These are phyloP conservation scores for Aspergillus ostianus DNA, from an alignment of 495 filamentous ascomycete genomes.

Conservation along the genomic window DNA sequence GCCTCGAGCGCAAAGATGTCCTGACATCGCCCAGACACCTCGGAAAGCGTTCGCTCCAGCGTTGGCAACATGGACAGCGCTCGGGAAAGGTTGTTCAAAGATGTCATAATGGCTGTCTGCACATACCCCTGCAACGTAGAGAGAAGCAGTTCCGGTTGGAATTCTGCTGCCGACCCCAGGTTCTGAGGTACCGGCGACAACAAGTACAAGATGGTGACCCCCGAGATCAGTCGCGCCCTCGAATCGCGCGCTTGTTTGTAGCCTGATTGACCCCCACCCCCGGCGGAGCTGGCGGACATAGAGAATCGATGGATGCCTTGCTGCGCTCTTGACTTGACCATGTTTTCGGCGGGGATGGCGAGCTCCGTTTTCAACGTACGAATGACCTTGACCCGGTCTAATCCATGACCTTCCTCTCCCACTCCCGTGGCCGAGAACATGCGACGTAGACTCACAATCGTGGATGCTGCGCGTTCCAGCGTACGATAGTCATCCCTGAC, in stretches of 20 bases:
- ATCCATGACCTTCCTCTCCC: conserved; percentile 71
- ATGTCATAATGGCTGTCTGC: conserved; percentile 69
- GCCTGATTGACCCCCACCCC: conserved; percentile 46
- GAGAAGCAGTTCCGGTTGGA: conserved; percentile 67
- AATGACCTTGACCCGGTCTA: conserved; percentile 69
- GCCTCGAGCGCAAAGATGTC: conserved; percentile 84
- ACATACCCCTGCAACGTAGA: conserved; percentile 79
- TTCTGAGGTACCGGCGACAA: conserved; percentile 60
- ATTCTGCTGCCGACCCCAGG: conserved; percentile 24
- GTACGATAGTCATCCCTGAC: conserved; percentile 71
- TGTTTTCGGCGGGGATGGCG: conserved; percentile 66
- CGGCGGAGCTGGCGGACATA: conserved; percentile 57
- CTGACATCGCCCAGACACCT: conserved; percentile 82
- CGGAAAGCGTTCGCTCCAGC: conserved; percentile 76
- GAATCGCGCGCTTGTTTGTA: conserved; percentile 81
- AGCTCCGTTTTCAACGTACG: conserved; percentile 65
- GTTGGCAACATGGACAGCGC: conserved; percentile 77
- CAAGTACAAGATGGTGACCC: conserved; percentile 75
- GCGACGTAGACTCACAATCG: conserved; percentile 67
- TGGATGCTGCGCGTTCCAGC: conserved; percentile 75
- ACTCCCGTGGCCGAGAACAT: conserved; percentile 61
- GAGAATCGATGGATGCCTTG: conserved; percentile 83
- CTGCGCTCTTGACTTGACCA: conserved; percentile 66
- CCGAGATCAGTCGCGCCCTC: conserved; percentile 68
- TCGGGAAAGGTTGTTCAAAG: conserved; percentile 66